Conservation (phyloP, 371 early-diverging fungal species). For the Syncephalastrum racemosum region DNA sequence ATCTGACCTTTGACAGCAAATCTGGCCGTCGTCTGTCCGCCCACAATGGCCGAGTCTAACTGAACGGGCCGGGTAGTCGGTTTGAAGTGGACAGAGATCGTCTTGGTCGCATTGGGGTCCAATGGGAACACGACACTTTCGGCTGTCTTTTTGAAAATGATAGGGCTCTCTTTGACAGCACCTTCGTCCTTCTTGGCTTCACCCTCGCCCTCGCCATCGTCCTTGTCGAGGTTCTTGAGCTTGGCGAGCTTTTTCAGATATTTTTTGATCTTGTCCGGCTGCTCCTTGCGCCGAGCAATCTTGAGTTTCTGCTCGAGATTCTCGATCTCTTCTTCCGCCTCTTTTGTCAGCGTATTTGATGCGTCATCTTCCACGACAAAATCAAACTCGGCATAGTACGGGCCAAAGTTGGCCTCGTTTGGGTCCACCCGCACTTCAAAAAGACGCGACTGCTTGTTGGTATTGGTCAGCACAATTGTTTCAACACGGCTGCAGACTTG, state of each 20-base stretch:
- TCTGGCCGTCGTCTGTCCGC: not conserved
- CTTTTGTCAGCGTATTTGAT: constrained; percentile 68
- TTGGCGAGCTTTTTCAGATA: constrained; percentile 77
- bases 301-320: constrained; percentile 95
- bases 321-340: constrained; percentile 94
- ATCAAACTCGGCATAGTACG: constrained; percentile 62
- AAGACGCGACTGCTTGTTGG: constrained; percentile 76
- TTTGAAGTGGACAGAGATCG: constrained; percentile 63
- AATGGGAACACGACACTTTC: constrained; percentile 77
- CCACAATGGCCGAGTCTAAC: constrained; percentile 7
- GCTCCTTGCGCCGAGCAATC: constrained; percentile 91
- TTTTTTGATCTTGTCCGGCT: constrained; percentile 87
- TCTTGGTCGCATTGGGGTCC: constrained; percentile 72
- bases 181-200: constrained; percentile 4
- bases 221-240: constrained; percentile 35
- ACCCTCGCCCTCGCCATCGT: constrained; percentile 17
- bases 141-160: constrained; percentile 63
- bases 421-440: constrained; percentile 82
- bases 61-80: constrained; percentile 39
- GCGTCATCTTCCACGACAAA: constrained; percentile 71
- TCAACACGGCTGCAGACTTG: constrained; percentile 42
- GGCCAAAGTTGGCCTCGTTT: constrained; percentile 65
- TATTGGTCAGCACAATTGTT: constrained; percentile 75
- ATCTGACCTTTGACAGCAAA: constrained; percentile 54
- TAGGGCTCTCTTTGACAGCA: constrained; percentile 27